Conservation (phyloP, 2,329 filamentous ascomycete genomes). For the Tothia fuscella region DNA sequence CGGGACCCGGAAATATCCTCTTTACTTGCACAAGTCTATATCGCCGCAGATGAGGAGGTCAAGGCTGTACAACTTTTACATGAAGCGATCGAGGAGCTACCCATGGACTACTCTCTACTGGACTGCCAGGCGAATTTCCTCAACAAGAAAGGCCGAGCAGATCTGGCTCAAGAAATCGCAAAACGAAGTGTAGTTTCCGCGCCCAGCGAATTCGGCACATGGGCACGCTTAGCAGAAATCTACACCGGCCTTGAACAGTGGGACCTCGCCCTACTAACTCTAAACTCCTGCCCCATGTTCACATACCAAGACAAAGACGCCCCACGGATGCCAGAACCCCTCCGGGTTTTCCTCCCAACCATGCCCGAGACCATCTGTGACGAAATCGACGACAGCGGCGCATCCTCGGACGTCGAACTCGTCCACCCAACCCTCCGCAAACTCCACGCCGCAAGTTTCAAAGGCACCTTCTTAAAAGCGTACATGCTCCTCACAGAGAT, state of each 20-base stretch:
- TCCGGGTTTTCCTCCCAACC: constrained; percentile 75
- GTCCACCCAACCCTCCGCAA: constrained; percentile 79
- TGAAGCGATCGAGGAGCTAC: constrained; percentile 76
- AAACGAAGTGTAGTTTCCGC: constrained; percentile 91
- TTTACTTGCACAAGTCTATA: constrained; percentile 76
- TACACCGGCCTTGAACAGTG: constrained; percentile 92
- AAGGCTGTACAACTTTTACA: constrained; percentile 80
- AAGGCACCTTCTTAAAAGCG: constrained; percentile 89
- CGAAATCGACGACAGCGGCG: constrained; percentile 85
- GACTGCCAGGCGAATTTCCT: constrained; percentile 91
- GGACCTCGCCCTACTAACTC: constrained; percentile 86
- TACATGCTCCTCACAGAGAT: constrained; percentile 92
- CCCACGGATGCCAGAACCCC: constrained; percentile 85
- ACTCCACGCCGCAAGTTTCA: constrained; percentile 78
- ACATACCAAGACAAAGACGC: constrained; percentile 98
- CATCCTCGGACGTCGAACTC: constrained; percentile 65
- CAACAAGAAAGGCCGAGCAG: constrained; percentile 73
- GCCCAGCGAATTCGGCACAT: constrained; percentile 93
- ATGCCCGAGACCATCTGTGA: constrained; percentile 82
- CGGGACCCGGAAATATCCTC: constrained; percentile 92
- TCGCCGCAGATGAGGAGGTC: constrained; percentile 96
- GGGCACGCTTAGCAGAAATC: constrained; percentile 85
- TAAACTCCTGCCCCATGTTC: constrained; percentile 99
- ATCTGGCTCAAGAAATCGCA: constrained; percentile 82
- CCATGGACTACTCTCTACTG: constrained; percentile 96